phyloP scores from a whole-genome alignment of 2,329 filamentous ascomycete genomes.

The Talaromyces sp. region DNA sequence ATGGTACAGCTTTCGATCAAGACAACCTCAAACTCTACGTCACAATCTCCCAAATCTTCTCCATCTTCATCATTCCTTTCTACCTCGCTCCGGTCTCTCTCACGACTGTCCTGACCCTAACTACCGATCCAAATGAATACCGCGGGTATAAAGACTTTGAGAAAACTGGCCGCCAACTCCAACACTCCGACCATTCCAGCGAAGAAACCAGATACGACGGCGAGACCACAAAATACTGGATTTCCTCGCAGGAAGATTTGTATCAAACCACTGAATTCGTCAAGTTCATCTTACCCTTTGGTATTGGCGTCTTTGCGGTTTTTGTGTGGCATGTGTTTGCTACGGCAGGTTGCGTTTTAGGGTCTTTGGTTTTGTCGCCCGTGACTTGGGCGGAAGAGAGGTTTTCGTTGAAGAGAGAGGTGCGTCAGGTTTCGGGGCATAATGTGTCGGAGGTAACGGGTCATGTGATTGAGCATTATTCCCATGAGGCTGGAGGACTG shows the following conservation, averaged over 20 bases:
- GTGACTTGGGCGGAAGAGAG: constrained; percentile 50
- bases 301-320: constrained; percentile 55
- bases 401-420: constrained; percentile 9
- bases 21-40: constrained; percentile 67
- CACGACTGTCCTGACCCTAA: constrained; percentile 64
- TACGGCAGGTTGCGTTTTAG: constrained; percentile 62
- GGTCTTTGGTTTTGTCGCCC: constrained; percentile 51
- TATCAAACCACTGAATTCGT: constrained; percentile 76
- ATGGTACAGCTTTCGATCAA: constrained; percentile 63
- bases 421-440: not conserved
- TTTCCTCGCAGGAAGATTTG: constrained; percentile 72
- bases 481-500: not conserved
- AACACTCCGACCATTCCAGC: constrained; percentile 22
- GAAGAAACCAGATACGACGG: not conserved
- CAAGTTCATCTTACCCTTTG: constrained; percentile 64
- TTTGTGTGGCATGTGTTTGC: constrained; percentile 63
- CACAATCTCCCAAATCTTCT: constrained; percentile 69
- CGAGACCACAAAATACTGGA: constrained; percentile 58
- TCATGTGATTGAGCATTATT: not conserved
- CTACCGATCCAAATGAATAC: constrained; percentile 42
- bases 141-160: constrained; percentile 21
- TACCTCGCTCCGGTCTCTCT: constrained; percentile 66
- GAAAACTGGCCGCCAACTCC: constrained; percentile 19
- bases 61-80: constrained; percentile 73
- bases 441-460: constrained; percentile 14